These are phyloP conservation scores for Pseudopyricularia cyperi DNA, from an alignment of 2,329 filamentous ascomycete species.

Conservation along the genomic window DNA sequence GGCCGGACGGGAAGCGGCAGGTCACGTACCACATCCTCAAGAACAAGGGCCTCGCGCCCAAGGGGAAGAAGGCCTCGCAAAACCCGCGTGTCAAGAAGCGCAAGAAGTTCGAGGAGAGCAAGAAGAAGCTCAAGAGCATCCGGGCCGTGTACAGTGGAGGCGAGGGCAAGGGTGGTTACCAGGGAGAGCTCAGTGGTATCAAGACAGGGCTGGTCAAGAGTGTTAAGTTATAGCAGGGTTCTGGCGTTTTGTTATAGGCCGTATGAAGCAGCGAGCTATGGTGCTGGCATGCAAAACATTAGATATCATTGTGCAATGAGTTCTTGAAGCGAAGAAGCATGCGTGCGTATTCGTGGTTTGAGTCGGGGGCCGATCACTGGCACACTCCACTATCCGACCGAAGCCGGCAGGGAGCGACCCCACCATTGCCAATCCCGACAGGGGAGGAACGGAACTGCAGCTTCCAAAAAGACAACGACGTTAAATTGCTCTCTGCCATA, in stretches of 20 bases:
- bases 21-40: slow-evolving; percentile 92
- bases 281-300: too few relatives aligned
- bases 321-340: too few relatives aligned
- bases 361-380: too few relatives aligned
- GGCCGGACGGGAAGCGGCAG: slow-evolving; percentile 76
- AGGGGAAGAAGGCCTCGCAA: slow-evolving; percentile 78
- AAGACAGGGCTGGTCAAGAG: slow-evolving; percentile 89
- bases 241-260: background rate
- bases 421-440: too few relatives aligned
- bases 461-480: too few relatives aligned
- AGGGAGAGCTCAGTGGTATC: slow-evolving; percentile 88
- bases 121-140: slow-evolving; percentile 86
- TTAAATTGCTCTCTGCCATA: too few relatives aligned
- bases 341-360: too few relatives aligned
- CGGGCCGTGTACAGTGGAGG: slow-evolving; percentile 78
- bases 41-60: slow-evolving; percentile 85
- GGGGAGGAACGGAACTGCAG: too few relatives aligned
- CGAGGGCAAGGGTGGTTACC: slow-evolving; percentile 73
- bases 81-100: slow-evolving; percentile 98
- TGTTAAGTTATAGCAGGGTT: slow-evolving; percentile 57
- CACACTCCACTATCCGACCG: too few relatives aligned
- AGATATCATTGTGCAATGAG: too few relatives aligned
- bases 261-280: background rate
- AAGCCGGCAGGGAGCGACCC: too few relatives aligned
- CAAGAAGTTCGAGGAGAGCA: slow-evolving; percentile 89